phyloP scores from a whole-genome alignment of 1,284 basidiomycete genomes.

The Limonomyces culmigenus region DNA sequence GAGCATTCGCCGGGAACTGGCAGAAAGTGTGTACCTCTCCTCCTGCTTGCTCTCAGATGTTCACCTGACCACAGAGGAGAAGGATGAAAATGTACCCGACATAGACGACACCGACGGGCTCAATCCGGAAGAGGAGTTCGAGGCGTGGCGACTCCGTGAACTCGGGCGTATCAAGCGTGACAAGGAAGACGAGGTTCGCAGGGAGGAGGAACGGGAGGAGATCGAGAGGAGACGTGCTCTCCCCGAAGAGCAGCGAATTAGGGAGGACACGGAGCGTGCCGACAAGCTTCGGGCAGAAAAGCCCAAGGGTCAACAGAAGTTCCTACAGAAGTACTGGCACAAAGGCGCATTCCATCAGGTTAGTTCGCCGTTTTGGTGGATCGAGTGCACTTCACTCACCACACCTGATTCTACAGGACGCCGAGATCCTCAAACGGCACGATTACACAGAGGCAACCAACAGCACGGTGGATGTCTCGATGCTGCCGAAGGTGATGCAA shows the following conservation, averaged over 20 bases:
- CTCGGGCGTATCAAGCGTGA: conserved; percentile 83
- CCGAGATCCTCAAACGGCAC: conserved; percentile 69
- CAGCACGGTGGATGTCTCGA: conserved; percentile 69
- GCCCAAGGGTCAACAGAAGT: conserved; percentile 77
- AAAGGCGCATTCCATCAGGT: conserved; percentile 98
- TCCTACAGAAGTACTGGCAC: conserved; percentile 98
- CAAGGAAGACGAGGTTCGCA: conserved; percentile 64
- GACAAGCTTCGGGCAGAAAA: conserved; percentile 69
- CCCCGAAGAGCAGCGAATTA: conserved; percentile 81
- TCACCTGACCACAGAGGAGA: conserved; percentile 48
- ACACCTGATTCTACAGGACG: conserved; percentile 36
- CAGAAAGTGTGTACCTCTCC: conserved; percentile 44
- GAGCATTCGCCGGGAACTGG: conserved; percentile 68
- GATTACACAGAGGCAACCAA: conserved; percentile 86
- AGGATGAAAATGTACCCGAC: conserved; percentile 67
- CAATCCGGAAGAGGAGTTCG: conserved; percentile 85
- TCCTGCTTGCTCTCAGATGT: conserved; percentile 1
- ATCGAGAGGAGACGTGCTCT: conserved; percentile 79
- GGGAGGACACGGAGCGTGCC: conserved; percentile 81
- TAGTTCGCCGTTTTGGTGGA: conserved; percentile 8
- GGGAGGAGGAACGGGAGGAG: conserved; percentile 78
- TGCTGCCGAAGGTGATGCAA: conserved; percentile 93
- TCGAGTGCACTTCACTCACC: background rate
- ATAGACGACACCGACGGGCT: conserved; percentile 92
- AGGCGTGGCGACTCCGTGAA: conserved; percentile 90